Percentiles rank a stretch among this genome's conserved stretches.
Conservation (phyloP, 192 early-diverging fungal species). For the Umbelopsis sp. region DNA sequence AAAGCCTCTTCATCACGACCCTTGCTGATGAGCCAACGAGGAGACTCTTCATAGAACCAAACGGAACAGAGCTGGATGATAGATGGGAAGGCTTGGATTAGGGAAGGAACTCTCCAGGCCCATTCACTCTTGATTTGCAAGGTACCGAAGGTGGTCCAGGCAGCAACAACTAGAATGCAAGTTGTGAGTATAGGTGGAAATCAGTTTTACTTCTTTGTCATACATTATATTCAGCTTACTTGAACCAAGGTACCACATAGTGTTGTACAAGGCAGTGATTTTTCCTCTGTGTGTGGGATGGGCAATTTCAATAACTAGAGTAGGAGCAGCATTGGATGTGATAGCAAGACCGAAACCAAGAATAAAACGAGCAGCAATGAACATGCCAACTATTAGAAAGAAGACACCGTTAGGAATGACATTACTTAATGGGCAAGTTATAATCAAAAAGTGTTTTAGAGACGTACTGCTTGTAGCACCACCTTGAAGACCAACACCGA, state of each 20-base stretch:
- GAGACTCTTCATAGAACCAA: conserved; percentile 47
- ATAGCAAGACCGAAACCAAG: conserved; percentile 62
- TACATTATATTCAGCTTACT: background rate
- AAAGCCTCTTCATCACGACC: conserved; percentile 72
- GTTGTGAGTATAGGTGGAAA: background rate
- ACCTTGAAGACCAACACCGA: conserved; percentile 19
- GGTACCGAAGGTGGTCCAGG: conserved; percentile 14
- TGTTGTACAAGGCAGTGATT: conserved; percentile 18
- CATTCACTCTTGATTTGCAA: background rate
- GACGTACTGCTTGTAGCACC: conserved; percentile 4
- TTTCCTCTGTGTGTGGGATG: conserved; percentile 12
- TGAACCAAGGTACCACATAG: conserved; percentile 23
- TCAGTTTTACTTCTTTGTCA: background rate
- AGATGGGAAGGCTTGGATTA: conserved; percentile 16
- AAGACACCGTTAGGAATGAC: background rate
- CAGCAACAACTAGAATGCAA: conserved; percentile 4
- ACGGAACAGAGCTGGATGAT: conserved; percentile 10
- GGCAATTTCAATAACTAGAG: conserved; percentile 19
- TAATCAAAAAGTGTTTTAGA: background rate
- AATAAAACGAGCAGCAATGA: conserved; percentile 66
- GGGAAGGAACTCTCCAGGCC: conserved; percentile 16
- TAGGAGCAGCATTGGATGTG: conserved; percentile 63
- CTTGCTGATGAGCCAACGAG: conserved; percentile 81
- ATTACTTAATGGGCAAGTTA: background rate
- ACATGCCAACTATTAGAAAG: conserved; percentile 8